Percentiles rank a stretch among this genome's conserved stretches.
These are phyloP conservation scores for Parathielavia hyrcaniae DNA, from an alignment of 495 filamentous ascomycete species.

Conservation along the genomic window DNA sequence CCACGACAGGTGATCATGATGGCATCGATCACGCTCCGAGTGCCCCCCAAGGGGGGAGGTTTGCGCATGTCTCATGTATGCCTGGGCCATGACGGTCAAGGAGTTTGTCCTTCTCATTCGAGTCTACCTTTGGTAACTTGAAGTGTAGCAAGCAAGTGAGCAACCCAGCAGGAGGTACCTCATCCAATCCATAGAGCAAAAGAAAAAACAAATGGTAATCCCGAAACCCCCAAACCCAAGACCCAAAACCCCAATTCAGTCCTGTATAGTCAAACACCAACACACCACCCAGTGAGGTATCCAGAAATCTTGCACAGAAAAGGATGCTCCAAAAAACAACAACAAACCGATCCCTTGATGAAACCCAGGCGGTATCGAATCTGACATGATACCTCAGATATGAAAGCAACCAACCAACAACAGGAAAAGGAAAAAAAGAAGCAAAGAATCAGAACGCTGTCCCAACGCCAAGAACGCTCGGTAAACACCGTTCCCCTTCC, in stretches of 20 bases:
- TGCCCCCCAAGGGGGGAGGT: background rate
- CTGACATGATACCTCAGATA: too few relatives aligned
- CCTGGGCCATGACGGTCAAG: too few relatives aligned
- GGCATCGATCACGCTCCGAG: background rate
- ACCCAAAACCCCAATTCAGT: background rate
- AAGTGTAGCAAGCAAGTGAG: too few relatives aligned
- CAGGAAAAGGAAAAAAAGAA: too few relatives aligned
- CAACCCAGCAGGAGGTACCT: too few relatives aligned
- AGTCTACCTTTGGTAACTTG: too few relatives aligned
- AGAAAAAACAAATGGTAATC: background rate
- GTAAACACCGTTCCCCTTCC: background rate
- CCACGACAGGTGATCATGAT: background rate
- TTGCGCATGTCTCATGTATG: too few relatives aligned
- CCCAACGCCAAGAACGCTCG: too few relatives aligned
- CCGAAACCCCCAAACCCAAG: background rate
- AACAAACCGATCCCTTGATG: background rate
- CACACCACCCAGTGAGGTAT: background rate
- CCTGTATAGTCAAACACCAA: conserved; percentile 5
- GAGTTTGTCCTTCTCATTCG: background rate
- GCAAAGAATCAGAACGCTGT: too few relatives aligned
- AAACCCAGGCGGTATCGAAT: too few relatives aligned
- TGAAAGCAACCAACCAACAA: too few relatives aligned
- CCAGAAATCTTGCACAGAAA: background rate
- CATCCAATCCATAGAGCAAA: too few relatives aligned
- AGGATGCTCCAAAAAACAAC: background rate